Base-by-base conservation (phyloP, 495 filamentous ascomycete genomes). In the Daldinia childiae region DNA sequence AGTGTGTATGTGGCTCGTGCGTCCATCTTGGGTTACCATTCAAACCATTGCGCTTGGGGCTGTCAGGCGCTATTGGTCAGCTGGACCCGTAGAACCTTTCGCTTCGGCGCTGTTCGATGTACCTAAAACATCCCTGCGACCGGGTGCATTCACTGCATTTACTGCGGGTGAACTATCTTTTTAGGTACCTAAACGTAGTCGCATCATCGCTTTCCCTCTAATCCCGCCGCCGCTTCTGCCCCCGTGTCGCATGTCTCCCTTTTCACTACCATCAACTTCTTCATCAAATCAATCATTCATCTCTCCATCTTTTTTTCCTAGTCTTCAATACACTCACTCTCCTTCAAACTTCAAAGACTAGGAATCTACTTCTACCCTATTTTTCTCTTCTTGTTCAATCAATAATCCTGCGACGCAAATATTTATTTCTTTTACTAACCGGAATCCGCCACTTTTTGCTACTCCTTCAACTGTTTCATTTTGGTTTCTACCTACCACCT, bases 161-260 rank as follows among this genome's bases (percentile, higher is more conserved):
- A 19, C 43, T 48, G 17, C 3, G 43, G 4, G 43, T 48, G 43
- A 48, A 48, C 9, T 21, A 29, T 29, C 60, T 26, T 39, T 63
- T 36, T 34, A 32, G 14, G 38, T 41, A 54, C 5, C 5, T 29
- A 4, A 27, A 27, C 29, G 41, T 34, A 57, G 60, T 64, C 67
- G 67, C 67, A 69, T 69, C 66, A 63, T 63, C 54, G 26, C 26
- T 50, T 17, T 67, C n/a, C 58, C 58, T 68, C 58, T 68, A 71
- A 65, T 65, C 61, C 62, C 68, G 62, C 62, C 27, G 45, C 61
- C 55, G 51, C 43, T 62, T 48, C 24, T 56, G 21, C 19, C 56
- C 48, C 61, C 70, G 64, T 73, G 70, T 73, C 70, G 70, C 70
- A 73, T 51, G 64, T 72, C 59, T 68, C 60, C 60, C 64, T 60